Base-by-base conservation (phyloP, 768 basidiomycete species). In the Cystobasidium tubakii region DNA sequence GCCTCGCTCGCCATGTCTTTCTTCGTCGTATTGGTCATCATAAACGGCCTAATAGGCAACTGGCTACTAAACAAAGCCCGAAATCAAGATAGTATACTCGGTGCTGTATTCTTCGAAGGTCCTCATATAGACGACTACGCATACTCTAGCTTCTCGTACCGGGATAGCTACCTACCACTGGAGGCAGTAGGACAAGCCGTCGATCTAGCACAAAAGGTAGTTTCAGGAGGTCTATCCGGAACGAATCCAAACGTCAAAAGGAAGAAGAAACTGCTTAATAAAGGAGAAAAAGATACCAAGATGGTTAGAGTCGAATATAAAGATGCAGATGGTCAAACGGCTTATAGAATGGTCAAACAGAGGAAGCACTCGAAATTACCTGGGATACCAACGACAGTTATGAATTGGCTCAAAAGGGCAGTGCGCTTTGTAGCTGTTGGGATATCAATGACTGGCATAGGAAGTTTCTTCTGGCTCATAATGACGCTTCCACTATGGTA, bases 171-270 rank as follows among this genome's bases (percentile, higher is more conserved):
- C 17, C 25, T 71, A 17, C 69, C 69, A 9, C 34, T 71, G 9
- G 69, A 71, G 33, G 69, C 69, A 27, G 55, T 71, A 46, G 69
- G 69, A 10, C 55, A 55, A 71, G 69, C 69, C 39, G 69, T 71
- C n/a, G 69, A 71, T 36, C 25, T 57, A 27, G 69, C 69, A 3
- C 33, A 23, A 19, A 55, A 60, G 34, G 69, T 71, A 55, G 69
- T 60, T 15, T 27, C 69, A 15, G 54, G 60, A 62, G 55, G 53
- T 25, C n/a, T 67, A 29, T 27, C 31, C 7, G 34, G n/a, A 1
- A 10, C 29, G 25, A 44, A 39, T 39, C 4, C 15, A 43, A 65
- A 23, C 17, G 15, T 7, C 4, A 33, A 44, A 13, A 33, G 25
- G 43, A 27, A 39, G 34, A 42, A 65, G 39, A 29, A 27, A 39